Percentiles rank a stretch among this genome's conserved stretches.
Evolutionary conservation across 163 green algal species (phyloP).

Genomic region (Chlorella variabilis): DNA sequence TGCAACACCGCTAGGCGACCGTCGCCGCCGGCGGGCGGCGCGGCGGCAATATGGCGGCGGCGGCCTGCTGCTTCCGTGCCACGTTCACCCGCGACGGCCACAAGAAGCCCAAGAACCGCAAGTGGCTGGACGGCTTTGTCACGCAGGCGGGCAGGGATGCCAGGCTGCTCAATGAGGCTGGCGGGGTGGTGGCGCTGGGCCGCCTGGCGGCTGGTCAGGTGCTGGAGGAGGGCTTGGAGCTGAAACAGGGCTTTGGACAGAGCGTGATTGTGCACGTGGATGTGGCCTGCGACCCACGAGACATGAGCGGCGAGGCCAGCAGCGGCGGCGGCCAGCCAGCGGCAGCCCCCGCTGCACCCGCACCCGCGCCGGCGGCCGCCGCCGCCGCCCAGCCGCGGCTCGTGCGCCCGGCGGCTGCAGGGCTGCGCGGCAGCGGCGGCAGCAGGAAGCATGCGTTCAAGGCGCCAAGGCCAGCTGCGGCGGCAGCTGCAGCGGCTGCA

Average conservation of each 20-base stretch:
- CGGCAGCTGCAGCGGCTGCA: neutral
- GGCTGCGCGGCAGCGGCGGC: neutral
- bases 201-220: neutral
- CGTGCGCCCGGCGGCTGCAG: neutral
- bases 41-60: too few relatives aligned
- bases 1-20: too few relatives aligned
- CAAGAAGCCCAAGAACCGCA: conserved; percentile 47
- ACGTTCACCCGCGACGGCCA: conserved; percentile 49
- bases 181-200: neutral
- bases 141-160: neutral
- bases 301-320: neutral
- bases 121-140: conserved; percentile 40
- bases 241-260: conserved; percentile 11
- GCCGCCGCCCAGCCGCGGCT: neutral
- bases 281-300: neutral
- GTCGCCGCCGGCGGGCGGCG: too few relatives aligned
- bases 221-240: conserved; percentile 8
- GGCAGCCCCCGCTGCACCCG: neutral
- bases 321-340: neutral
- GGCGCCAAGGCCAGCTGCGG: neutral
- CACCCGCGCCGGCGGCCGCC: neutral
- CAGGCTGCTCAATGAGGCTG: conserved; percentile 12
- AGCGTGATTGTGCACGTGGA: conserved; percentile 8
- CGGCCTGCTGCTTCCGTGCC: neutral
- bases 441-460: conserved; percentile 8